Base-by-base conservation (phyloP, 2,329 filamentous ascomycete genomes). In the Talaromyces sp. region DNA sequence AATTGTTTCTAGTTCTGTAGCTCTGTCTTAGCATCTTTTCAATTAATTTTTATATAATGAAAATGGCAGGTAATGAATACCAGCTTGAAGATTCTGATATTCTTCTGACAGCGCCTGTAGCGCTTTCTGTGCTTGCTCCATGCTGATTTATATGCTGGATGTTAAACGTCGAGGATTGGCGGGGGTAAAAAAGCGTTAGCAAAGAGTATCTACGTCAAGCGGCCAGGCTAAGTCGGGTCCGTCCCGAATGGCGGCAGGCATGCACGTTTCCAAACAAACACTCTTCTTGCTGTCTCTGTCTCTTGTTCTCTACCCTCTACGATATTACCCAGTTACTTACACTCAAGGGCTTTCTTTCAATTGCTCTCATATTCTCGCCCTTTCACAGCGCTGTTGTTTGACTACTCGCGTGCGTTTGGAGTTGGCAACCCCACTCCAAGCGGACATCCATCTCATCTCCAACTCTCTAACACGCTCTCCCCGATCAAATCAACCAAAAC, bases 81-180 rank as follows among this genome's bases (percentile, higher is more conserved):
- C 93, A 79, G 89, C 88, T 80, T 98, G 93, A 33, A 97, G 83
- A 74, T 90, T 89, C 75, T 93, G 90, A 76, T 90, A 98, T 69
- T 96, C 90, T 61, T 97, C 93, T 0, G 92, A 93, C 50, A 97
- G 86, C 62, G 84, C 82, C 80, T 97, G 93, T 31, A 97, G 84
- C 73, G 87, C 86, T 67, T 89, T 90, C 77, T 96, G 92, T 68
- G 86, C 79, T 68, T 92, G 88, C 65, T 89, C 85, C 89, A 93
- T 93, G 56, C 58, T 77, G 52, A 52, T 15, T 45, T 56, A 35
- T 58, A 58, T 58, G 31, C 27, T 57, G 31, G 25, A 37, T 60
- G 54, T 41, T 22, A n/a, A 25, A 19, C 25, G 33, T 43, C 15
- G 22, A 41, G 22, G 56, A 41, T 43, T 33, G 45, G 56, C 39